phyloP scores from a whole-genome alignment of 306 rosid species.

The Prunus mongolica region DNA sequence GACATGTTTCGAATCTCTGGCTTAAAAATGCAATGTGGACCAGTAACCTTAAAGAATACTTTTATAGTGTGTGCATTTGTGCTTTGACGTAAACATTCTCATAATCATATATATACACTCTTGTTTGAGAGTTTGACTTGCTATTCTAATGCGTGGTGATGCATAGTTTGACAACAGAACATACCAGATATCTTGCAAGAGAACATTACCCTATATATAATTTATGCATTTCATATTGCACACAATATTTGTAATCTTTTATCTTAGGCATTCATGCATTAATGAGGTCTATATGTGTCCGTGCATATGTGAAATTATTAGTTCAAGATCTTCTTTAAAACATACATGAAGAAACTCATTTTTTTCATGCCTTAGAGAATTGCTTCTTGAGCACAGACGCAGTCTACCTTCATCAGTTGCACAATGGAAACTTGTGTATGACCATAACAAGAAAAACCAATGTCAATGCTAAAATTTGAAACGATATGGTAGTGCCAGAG shows the following conservation, averaged over 20 bases:
- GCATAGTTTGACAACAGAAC: background rate
- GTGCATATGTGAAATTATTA: background rate
- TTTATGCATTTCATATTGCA: background rate
- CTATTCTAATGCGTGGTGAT: background rate
- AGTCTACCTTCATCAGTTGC: background rate
- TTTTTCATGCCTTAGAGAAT: background rate
- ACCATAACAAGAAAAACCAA: background rate
- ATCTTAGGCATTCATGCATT: background rate
- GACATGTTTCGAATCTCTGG: conserved; percentile 5
- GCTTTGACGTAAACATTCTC: background rate
- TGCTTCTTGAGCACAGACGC: background rate
- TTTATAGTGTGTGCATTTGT: background rate
- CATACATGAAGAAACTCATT: background rate
- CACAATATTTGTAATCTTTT: background rate
- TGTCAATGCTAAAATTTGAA: background rate
- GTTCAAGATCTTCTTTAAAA: background rate
- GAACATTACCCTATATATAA: background rate
- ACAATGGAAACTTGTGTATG: background rate
- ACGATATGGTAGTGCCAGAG: background rate
- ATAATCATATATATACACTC: background rate
- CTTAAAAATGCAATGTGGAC: conserved; percentile 3
- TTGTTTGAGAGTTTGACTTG: background rate
- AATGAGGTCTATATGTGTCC: background rate
- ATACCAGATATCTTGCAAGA: background rate
- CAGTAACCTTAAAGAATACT: background rate